Evolutionary conservation across 371 early-diverging fungal genomes (phyloP).

Genomic region (Actinomucor elegans): DNA sequence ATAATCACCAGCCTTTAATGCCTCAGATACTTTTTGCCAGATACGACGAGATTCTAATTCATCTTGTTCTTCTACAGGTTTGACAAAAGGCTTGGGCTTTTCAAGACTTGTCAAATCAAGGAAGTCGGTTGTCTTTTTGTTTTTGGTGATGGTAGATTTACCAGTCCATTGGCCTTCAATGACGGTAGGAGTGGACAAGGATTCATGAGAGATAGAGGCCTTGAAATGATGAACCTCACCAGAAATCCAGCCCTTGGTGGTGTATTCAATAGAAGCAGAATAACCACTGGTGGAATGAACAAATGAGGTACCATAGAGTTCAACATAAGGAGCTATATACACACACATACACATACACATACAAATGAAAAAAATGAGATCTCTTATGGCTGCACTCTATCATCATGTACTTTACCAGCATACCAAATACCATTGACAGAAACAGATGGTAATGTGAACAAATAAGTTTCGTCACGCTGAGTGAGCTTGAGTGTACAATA

Average conservation of each 20-base stretch:
- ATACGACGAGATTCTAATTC: conserved; percentile 71
- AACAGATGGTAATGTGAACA: conserved; percentile 75
- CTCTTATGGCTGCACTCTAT: background rate
- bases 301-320: conserved; percentile 70
- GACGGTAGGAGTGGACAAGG: conserved; percentile 32
- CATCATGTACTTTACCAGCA: conserved; percentile 65
- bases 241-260: conserved; percentile 77
- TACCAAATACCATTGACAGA: conserved; percentile 80
- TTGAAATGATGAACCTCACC: conserved; percentile 83
- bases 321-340: conserved; percentile 67
- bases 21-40: conserved; percentile 73
- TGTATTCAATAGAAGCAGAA: conserved; percentile 69
- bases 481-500: conserved; percentile 63
- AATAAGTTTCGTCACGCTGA: conserved; percentile 62
- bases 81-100: conserved; percentile 43
- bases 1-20: conserved; percentile 67
- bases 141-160: conserved; percentile 53
- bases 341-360: conserved; percentile 7
- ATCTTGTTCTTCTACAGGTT: conserved; percentile 59
- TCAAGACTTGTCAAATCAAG: conserved; percentile 59
- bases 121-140: conserved; percentile 49
- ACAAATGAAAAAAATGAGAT: too few species aligned
- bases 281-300: conserved; percentile 67
- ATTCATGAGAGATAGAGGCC: conserved; percentile 53
- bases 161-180: conserved; percentile 74